Evolutionary conservation across 805 yeast genomes (phyloP), one percentile per base, ranked within the genome.

Genomic region (Ogataea corticis): DNA sequence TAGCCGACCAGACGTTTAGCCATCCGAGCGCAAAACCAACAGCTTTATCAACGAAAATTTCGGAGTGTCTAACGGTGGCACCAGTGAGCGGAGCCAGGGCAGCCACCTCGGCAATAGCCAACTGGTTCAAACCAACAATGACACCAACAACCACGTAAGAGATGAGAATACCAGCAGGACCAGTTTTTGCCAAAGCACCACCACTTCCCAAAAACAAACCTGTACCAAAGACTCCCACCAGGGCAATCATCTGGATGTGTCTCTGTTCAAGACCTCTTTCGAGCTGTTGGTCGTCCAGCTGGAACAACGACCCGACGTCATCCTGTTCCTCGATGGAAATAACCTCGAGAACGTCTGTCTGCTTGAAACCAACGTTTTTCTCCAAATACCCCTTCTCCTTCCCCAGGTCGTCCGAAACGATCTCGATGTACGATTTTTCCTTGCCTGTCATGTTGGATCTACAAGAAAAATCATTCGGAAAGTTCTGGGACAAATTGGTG

Each of bases 171-270:
- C 77, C 76, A 1, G 51, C 59, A 10, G 64, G 64, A 21, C 64
- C 64, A 28, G 56, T 43, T 7, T 56, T 52, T 11, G 64, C 48
- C 44, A 72, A 58, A 2, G 70, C 71, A 28, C 69, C 67, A 38
- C 80, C 80, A 29, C 74, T 65, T 47, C 80, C 79, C 29, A 76
- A 68, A 45, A 76, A 73, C 42, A 76, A 63, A 38, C 80, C 81
- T n/a, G 87, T 81, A 63, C 90, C 88, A 51, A 83, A 80, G 49
- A 83, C 75, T 55, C 87, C 87, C 50, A 87, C 89, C 44, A 83
- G 73, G 31, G 88, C 83, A 49, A 82, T 78, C 82, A 82, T 77
- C 62, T 80, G 85, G 45, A 77, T 67, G 45, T 77, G 80, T 59
- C 82, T 68, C 31, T 69, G 59, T 49, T 70, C 69, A 47, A 77